Conservation (phyloP, 768 basidiomycete species). For the Russula brevipes region DNA sequence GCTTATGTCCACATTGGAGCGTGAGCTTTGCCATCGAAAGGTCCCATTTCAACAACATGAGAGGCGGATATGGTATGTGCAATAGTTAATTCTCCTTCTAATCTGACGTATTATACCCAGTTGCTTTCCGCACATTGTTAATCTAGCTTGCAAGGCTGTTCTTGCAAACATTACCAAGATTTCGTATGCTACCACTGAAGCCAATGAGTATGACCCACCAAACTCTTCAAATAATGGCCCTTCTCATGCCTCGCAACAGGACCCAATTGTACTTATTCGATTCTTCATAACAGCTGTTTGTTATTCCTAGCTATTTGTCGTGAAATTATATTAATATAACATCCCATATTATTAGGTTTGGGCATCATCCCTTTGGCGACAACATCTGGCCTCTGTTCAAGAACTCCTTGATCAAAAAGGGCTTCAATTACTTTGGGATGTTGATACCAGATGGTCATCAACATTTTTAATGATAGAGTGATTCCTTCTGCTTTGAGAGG, state of each 20-base stretch:
- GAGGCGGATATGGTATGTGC: slow-evolving; percentile 21
- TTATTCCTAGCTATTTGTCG: too few species aligned
- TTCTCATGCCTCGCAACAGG: too few species aligned
- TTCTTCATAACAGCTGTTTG: too few species aligned
- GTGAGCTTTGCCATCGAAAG: background rate
- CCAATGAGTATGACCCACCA: too few species aligned
- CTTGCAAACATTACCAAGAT: background rate
- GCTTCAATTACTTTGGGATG: slow-evolving; percentile 23
- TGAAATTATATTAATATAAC: background rate
- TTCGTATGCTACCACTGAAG: too few species aligned
- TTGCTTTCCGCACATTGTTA: slow-evolving; percentile 26
- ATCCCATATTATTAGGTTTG: background rate
- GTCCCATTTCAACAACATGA: background rate
- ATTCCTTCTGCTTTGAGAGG: slow-evolving; percentile 23
- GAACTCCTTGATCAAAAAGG: background rate
- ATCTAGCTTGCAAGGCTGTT: slow-evolving; percentile 12
- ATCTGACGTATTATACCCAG: slow-evolving; percentile 20
- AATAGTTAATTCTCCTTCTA: slow-evolving; percentile 18
- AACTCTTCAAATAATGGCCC: too few species aligned
- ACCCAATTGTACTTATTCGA: too few species aligned
- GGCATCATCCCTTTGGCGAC: background rate
- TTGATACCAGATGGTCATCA: slow-evolving; percentile 29
- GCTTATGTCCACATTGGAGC: slow-evolving; percentile 2
- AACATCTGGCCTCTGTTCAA: background rate
- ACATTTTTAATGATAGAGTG: slow-evolving; percentile 26